Evolutionary conservation across 1,139 yeast species (phyloP), one percentile per base, ranked within the genome.

Genomic region (Eremothecium cymbalariae): DNA sequence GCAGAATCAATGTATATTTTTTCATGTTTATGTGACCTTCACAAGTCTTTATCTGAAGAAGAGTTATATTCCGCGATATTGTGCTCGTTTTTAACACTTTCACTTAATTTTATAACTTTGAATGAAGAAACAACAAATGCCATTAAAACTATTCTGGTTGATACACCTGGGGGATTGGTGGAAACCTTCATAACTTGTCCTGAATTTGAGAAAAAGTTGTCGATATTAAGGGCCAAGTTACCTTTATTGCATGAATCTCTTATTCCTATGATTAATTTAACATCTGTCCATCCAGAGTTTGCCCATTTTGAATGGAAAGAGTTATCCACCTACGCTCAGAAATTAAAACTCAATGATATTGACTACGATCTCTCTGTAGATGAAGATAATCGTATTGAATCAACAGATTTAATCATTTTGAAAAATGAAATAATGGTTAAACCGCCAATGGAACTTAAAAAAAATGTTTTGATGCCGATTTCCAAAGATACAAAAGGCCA

Each of bases 401-500:
- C 36, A 8, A 32, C 37, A 8, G 67, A 60, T 31, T 35, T 62
- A 8, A 63, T 70, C 20, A 53, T 55, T 4, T 52, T 68, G 22
- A 64, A 59, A 13, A 56, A 62, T 3, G 67, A 62, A 4, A 45
- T 68, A 2, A 49, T 60, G 8, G 49, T 72, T 2, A 57, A 57
- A 19, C 67, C 69, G 1, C 65, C 74, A 2, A 53, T 67, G 24
- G 65, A 62, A 29, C 53, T 53, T 27, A 59, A 58, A 18, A 56
- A 59, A 25, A 67, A 63, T 28, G 65, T 67, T 8, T 42, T 62
- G 18, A 46, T 67, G 22, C 52, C 58, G 12, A 47, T 73, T 16
- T 68, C 70, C 2, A 52, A 60, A n/a, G 77, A 79, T 3, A 80
- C 95, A 0, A 71, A 67, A 40, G 96, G 90, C 2, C 79, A 78